Evolutionary conservation across 106 monocot genomes (phyloP), one percentile per base, ranked within the genome.

Genomic region (Narthecium ossifragum): DNA sequence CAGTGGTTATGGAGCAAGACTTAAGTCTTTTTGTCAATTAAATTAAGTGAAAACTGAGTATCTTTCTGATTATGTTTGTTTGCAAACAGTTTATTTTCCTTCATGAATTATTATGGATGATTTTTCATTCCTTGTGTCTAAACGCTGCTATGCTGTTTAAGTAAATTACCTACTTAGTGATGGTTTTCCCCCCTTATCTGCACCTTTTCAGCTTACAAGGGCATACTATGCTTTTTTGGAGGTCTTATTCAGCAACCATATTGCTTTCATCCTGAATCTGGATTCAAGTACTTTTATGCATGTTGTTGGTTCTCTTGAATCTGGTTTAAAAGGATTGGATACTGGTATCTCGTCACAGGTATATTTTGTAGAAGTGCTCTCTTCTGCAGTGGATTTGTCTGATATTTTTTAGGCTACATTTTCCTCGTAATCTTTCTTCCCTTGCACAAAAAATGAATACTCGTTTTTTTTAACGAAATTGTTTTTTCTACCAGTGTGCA

Each of bases 321-420:
- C 96, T 73, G 96, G 96, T 66, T 78, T 96, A 27, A 90, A 96
- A 63, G 83, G 86, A 40, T 66, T 96, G 68, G 96, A 96, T 77
- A 13, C 84, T 26, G 57, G 66, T 57, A 87, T 96, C 46, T 90
- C 96, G 51, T 86, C 96, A 20, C 96, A 96, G 90, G 96, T 87
- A 68, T 47, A 15, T 32, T 8, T 45, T 37, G 6, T 34, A 32
- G 20, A 29, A 14, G 36, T 25, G 40, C 11, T 2, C 27, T 36
- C 14, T n/a, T 20, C 15, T 6, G 5, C 10, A 10, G 36, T 36
- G 10, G 7, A 36, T 36, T 43, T 6, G 40, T 43, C 20, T 45
- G 10, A 5, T 21, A 53, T 28, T 45, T 54, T 15, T 27, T 31
- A 15, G 12, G 21, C 24, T 34, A 20, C 46, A 21, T 2, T 30